phyloP scores from a whole-genome alignment of 108 stramenopile genomes.

The Cyclotella sp. region DNA sequence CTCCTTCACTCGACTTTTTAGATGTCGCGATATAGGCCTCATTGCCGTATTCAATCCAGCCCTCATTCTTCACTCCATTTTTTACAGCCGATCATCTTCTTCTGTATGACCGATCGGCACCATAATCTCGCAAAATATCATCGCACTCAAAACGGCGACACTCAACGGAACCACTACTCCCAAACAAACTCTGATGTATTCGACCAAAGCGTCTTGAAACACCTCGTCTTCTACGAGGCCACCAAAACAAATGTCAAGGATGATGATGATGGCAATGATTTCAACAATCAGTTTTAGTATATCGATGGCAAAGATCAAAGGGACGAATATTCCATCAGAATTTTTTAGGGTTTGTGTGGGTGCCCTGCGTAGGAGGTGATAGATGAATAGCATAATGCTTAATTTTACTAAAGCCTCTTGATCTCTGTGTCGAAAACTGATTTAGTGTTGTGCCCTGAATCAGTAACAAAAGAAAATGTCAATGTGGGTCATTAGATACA shows the following conservation, averaged over 20 bases:
- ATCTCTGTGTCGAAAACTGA: too few species aligned
- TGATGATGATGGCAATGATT: neutral
- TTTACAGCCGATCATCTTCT: neutral
- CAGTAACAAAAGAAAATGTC: too few species aligned
- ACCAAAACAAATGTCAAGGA: constrained; percentile 6
- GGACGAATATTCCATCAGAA: constrained; percentile 1
- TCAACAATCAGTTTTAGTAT: neutral
- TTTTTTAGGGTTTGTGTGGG: neutral
- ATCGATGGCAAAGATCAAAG: neutral
- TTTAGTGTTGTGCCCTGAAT: too few species aligned
- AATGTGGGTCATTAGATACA: too few species aligned
- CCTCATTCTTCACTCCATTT: neutral
- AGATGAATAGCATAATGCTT: constrained; percentile 1
- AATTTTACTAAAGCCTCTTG: neutral
- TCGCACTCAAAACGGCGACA: neutral
- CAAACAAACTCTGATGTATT: constrained; percentile 1
- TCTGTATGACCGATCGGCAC: constrained; percentile 7
- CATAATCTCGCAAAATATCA: neutral
- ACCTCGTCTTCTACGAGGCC: constrained; percentile 3
- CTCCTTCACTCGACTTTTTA: too few species aligned
- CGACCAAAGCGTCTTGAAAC: neutral
- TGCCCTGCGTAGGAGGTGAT: constrained; percentile 6
- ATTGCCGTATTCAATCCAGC: too few species aligned
- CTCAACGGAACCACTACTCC: neutral
- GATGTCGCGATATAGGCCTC: too few species aligned